phyloP scores from a whole-genome alignment of 2,329 filamentous ascomycete species.

The Aspergillus sp. region DNA sequence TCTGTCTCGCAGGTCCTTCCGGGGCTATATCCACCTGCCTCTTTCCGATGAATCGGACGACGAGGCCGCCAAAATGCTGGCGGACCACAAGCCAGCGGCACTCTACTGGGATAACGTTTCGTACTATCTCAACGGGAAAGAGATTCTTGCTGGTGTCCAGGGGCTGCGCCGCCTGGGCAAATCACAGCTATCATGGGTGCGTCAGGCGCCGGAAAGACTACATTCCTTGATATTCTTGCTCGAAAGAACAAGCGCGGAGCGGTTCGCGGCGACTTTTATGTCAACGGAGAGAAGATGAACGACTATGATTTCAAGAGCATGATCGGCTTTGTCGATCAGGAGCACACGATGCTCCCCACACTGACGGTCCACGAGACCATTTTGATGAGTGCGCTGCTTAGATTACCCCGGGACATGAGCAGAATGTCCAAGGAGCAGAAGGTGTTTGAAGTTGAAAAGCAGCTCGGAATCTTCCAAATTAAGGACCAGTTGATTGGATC shows the following conservation, averaged over 20 bases:
- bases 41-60: conserved; percentile 80
- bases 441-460: conserved; percentile 86
- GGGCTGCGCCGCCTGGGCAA: conserved; percentile 88
- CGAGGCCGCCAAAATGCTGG: conserved; percentile 75
- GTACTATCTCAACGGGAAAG: conserved; percentile 78
- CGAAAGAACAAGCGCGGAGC: conserved; percentile 90
- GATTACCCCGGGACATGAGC: conserved; percentile 88
- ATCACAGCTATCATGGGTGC: conserved; percentile 97
- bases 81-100: conserved; percentile 82
- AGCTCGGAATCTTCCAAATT: conserved; percentile 89
- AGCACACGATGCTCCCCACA: conserved; percentile 92
- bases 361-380: conserved; percentile 98
- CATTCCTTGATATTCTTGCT: conserved; percentile 89
- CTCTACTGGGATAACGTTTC: conserved; percentile 81
- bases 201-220: conserved; percentile 94
- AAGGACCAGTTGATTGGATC: conserved; percentile 92
- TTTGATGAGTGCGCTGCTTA: conserved; percentile 79
- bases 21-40: conserved; percentile 60
- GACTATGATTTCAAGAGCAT: conserved; percentile 83
- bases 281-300: conserved; percentile 83
- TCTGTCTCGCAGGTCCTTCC: conserved; percentile 60
- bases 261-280: conserved; percentile 70
- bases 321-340: conserved; percentile 94
- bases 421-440: conserved; percentile 78
- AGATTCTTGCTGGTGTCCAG: conserved; percentile 69